These are phyloP conservation scores for Candida nanaspora DNA, from an alignment of 805 yeast genomes.

Conservation along the genomic window DNA sequence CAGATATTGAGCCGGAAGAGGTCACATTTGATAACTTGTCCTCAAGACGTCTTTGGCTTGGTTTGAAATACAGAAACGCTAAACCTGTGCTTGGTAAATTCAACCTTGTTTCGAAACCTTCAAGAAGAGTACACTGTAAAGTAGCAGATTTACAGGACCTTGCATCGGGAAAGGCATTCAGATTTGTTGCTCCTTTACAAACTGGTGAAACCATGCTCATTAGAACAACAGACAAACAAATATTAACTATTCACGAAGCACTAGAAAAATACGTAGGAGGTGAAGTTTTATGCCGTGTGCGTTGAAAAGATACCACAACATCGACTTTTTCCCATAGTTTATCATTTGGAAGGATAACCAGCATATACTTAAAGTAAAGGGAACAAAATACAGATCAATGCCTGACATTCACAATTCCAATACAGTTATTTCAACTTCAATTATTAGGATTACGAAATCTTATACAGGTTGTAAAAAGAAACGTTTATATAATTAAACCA, in stretches of 20 bases:
- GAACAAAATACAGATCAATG: too few relatives aligned
- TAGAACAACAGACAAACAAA: slow-evolving; percentile 40
- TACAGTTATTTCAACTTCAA: too few relatives aligned
- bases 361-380: too few relatives aligned
- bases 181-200: slow-evolving; percentile 71
- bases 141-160: slow-evolving; percentile 61
- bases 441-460: too few relatives aligned
- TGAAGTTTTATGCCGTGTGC: slow-evolving; percentile 72
- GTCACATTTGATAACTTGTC: slow-evolving; percentile 83
- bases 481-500: too few relatives aligned
- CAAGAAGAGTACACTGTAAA: slow-evolving; percentile 60
- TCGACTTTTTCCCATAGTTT: too few relatives aligned
- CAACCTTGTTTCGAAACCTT: slow-evolving; percentile 77
- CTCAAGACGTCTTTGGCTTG: slow-evolving; percentile 85
- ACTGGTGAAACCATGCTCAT: slow-evolving; percentile 88
- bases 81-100: slow-evolving; percentile 69
- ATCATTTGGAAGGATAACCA: too few relatives aligned
- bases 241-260: slow-evolving; percentile 77
- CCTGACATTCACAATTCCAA: too few relatives aligned
- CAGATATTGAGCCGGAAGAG: slow-evolving; percentile 68
- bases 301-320: too few relatives aligned
- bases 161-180: slow-evolving; percentile 68
- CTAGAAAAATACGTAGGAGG: slow-evolving; percentile 66
- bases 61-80: slow-evolving; percentile 78
- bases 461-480: too few relatives aligned